Conservation (phyloP, 257 asterid genomes). For the Perilla frutescens region DNA sequence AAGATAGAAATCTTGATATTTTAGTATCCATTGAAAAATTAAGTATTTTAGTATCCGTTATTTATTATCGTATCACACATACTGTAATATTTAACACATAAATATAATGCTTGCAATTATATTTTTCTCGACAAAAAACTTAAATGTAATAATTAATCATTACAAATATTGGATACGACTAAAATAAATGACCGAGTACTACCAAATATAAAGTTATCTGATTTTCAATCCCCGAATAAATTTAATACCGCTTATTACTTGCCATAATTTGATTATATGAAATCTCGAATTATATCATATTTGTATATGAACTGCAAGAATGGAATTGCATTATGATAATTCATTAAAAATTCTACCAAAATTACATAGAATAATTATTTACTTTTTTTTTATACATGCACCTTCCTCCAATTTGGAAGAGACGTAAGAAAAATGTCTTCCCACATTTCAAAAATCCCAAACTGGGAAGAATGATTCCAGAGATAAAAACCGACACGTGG, state of each 20-base stretch:
- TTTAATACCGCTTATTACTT: too few relatives aligned
- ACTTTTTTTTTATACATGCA: neutral
- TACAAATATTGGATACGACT: too few relatives aligned
- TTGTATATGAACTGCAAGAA: neutral
- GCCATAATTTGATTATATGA: too few relatives aligned
- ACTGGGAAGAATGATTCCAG: conserved; percentile 45
- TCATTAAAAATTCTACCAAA: neutral
- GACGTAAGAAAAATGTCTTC: conserved; percentile 34
- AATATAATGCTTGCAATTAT: neutral
- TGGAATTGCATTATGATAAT: neutral
- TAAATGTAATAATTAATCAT: too few relatives aligned
- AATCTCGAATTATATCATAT: too few relatives aligned
- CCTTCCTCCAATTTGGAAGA: conserved; percentile 6
- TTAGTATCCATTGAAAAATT: too few relatives aligned
- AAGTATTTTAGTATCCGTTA: too few relatives aligned
- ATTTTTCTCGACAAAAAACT: neutral
- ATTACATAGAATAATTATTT: neutral
- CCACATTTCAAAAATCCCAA: conserved; percentile 13
- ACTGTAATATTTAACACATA: neutral
- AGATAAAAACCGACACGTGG: conserved; percentile 65
- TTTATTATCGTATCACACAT: too few relatives aligned
- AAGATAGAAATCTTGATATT: too few relatives aligned
- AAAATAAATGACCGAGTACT: too few relatives aligned
- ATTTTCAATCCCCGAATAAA: too few relatives aligned
- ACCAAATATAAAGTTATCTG: too few relatives aligned